phyloP scores from a whole-genome alignment of 2,329 filamentous ascomycete genomes.

The Microcera coccophila region DNA sequence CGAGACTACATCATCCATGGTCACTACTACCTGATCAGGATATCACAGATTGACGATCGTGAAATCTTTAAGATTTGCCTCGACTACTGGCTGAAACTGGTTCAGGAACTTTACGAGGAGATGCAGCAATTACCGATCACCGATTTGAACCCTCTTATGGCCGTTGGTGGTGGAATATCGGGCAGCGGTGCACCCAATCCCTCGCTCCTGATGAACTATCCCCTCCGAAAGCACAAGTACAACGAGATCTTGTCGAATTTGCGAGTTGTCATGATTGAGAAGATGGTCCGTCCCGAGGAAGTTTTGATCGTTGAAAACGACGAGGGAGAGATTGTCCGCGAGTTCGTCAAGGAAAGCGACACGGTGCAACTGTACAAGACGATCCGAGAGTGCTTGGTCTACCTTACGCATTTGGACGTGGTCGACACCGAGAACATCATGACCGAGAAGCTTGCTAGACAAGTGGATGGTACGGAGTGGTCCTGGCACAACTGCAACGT shows the following conservation, averaged over 20 bases:
- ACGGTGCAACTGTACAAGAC: constrained; percentile 99
- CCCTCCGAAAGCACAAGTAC: constrained; percentile 97
- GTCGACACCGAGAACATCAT: constrained; percentile 98
- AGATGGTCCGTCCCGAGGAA: constrained; percentile 98
- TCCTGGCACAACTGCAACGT: constrained; percentile 99
- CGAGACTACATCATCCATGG: constrained; percentile 91
- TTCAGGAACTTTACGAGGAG: constrained; percentile 97
- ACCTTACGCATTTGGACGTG: constrained; percentile 94
- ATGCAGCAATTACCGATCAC: constrained; percentile 95
- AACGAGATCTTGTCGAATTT: constrained; percentile 89
- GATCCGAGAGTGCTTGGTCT: constrained; percentile 93
- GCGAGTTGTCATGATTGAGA: constrained; percentile 97
- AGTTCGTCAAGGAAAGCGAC: constrained; percentile 99
- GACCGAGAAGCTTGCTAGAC: constrained; percentile 94
- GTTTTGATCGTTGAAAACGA: constrained; percentile 99
- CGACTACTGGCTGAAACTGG: constrained; percentile 98
- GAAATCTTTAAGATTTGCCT: constrained; percentile 99
- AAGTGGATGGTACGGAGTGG: constrained; percentile 95
- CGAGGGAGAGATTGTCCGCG: constrained; percentile 96
- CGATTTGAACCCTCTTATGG: constrained; percentile 85
- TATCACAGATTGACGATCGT: constrained; percentile 96
- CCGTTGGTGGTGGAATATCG: constrained; percentile 67
- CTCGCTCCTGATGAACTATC: constrained; percentile 79
- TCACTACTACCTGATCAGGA: constrained; percentile 96
- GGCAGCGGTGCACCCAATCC: constrained; percentile 84